Base-by-base conservation (phyloP, 176 grass and related monocot species). In the Dendrocalamus sinicus region DNA sequence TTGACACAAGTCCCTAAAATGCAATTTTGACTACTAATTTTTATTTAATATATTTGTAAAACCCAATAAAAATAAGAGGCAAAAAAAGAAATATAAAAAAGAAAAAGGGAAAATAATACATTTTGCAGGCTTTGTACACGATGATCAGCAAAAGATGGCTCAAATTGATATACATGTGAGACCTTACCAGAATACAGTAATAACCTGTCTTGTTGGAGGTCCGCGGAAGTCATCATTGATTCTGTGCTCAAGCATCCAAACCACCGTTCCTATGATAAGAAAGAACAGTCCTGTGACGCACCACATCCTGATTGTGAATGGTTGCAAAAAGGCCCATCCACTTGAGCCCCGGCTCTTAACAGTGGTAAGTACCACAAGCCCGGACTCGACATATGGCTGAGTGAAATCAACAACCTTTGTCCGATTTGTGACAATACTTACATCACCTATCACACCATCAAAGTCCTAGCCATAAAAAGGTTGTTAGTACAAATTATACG, bases 191-290 rank as follows among this genome's bases (percentile, higher is more conserved):
- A 97, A 87, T 60, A 97, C 79, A 46, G 94, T 97, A 23, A 85
- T 90, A 12, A 94, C 11, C 81, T 97, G 94, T 67, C 83, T 92
- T 44, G 5, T 83, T 15, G 94, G 92, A 84, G 94, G 90, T 32
- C 94, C 94, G 3, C 94, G 94, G 77, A 97, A 97, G 1, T 97
- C 92, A 77, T 97, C 94, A 86, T 97, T 97, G 68, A 87, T 91
- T 80, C 94, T 88, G 75, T 97, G 94, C 76, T 97, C 92, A 61
- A 97, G 91, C 88, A 97, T 28, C 92, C 92, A 97, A 91, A 97
- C 58, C 78, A 91, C 92, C 4, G 86, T 53, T 85, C 94, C 94
- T 68, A 97, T 63, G 39, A 97, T 64, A 52, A 97, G 83, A 89
- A 97, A 94, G 84, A 87, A 97, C 28, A 97, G 0, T n/a, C 92